phyloP scores from a whole-genome alignment of 345 rosid genomes.

The Anastatica hierochuntica region DNA sequence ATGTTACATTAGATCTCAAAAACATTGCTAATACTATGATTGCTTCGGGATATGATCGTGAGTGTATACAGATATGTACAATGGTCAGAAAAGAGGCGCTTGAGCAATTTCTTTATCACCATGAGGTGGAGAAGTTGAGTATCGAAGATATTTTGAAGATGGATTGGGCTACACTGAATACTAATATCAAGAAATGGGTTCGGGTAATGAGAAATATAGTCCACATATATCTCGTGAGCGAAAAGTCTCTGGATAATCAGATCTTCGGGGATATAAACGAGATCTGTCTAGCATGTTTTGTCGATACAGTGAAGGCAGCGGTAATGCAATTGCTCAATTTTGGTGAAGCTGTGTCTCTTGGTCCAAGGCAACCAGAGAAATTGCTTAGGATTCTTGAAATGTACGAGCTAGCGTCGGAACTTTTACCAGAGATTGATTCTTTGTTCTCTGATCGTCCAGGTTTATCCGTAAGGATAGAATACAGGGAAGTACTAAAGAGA shows the following conservation, averaged over 20 bases:
- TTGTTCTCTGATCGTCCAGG: slow-evolving; percentile 43
- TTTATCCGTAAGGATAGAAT: slow-evolving; percentile 42
- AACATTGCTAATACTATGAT: slow-evolving; percentile 64
- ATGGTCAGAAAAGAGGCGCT: slow-evolving; percentile 56
- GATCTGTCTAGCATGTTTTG: slow-evolving; percentile 39
- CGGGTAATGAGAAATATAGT: slow-evolving; percentile 55
- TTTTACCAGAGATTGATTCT: slow-evolving; percentile 50
- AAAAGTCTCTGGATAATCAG: slow-evolving; percentile 54
- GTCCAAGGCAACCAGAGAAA: slow-evolving; percentile 70
- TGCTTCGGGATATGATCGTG: slow-evolving; percentile 50
- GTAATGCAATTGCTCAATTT: slow-evolving; percentile 71
- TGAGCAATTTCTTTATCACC: slow-evolving; percentile 63
- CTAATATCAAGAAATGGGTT: slow-evolving; percentile 86
- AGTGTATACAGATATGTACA: slow-evolving; percentile 65
- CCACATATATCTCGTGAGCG: slow-evolving; percentile 61
- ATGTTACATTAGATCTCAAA: slow-evolving; percentile 54
- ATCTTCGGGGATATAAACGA: slow-evolving; percentile 47
- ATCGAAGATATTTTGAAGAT: slow-evolving; percentile 74
- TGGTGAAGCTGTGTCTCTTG: slow-evolving; percentile 75
- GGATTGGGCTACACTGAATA: slow-evolving; percentile 68
- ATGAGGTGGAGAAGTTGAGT: slow-evolving; percentile 76
- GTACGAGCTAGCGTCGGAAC: slow-evolving; percentile 68
- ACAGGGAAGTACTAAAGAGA: slow-evolving; percentile 48
- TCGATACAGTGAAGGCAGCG: slow-evolving; percentile 66
- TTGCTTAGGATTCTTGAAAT: slow-evolving; percentile 63